phyloP scores from a whole-genome alignment of 192 early-diverging fungal genomes.

The Entomortierella parvispora region DNA sequence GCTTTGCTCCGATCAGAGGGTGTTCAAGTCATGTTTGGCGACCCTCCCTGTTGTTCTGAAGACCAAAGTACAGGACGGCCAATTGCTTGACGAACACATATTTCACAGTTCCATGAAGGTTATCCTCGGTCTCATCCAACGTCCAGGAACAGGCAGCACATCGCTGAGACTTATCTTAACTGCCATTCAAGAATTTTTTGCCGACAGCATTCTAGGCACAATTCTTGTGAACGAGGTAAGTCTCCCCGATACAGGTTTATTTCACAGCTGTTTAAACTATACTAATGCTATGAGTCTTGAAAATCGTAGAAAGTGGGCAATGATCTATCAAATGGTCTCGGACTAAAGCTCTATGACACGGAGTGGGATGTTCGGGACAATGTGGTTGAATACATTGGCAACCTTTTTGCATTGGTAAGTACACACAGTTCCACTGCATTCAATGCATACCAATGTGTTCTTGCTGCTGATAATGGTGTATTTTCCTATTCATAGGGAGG shows the following conservation, averaged over 20 bases:
- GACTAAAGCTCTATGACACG: slow-evolving; percentile 53
- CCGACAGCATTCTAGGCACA: slow-evolving; percentile 24
- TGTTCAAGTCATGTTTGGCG: slow-evolving; percentile 46
- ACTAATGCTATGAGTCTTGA: neutral
- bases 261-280: neutral
- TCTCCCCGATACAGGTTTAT: neutral
- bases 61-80: slow-evolving; percentile 42
- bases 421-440: neutral
- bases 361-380: slow-evolving; percentile 66
- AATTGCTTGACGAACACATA: slow-evolving; percentile 33
- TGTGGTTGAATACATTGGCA: slow-evolving; percentile 59
- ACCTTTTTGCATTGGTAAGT: slow-evolving; percentile 52
- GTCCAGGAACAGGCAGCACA: slow-evolving; percentile 18
- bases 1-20: slow-evolving; percentile 39
- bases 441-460: neutral
- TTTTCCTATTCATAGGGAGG: slow-evolving; percentile 9
- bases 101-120: slow-evolving; percentile 37
- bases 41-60: slow-evolving; percentile 36
- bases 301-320: slow-evolving; percentile 28
- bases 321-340: slow-evolving; percentile 45
- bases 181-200: slow-evolving; percentile 38
- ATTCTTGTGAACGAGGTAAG: slow-evolving; percentile 28
- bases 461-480: neutral
- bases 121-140: slow-evolving; percentile 23
- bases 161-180: slow-evolving; percentile 24